Evolutionary conservation across 2,329 filamentous ascomycete genomes (phyloP), one percentile per base, ranked within the genome.

Genomic region (Colletotrichum neosansevieriae): DNA sequence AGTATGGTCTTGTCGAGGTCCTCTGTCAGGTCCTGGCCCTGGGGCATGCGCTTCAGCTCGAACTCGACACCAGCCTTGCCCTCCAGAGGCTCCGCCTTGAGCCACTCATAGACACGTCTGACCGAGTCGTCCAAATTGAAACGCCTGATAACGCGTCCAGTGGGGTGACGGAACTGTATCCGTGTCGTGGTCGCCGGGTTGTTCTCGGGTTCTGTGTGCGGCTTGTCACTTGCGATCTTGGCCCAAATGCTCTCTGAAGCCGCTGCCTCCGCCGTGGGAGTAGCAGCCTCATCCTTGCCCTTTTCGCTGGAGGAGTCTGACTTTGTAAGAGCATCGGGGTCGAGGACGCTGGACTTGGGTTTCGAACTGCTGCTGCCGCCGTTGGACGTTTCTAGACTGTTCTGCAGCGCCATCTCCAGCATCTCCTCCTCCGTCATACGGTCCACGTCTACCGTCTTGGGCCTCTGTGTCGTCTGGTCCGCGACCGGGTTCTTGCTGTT

Each of bases 371-470:
- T 79, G 47, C 69, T 71, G 40, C 73, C 73, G 45, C 72, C 72
- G 15, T 72, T 73, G 24, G 73, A 76, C 2, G 85, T 87, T 13
- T 89, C 90, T 51, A 98, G 82, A 76, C 94, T 98, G 81, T 97
- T 96, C 77, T 94, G 90, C 76, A 99, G 79, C 0, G 96, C 96
- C 87, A 98, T 90, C 79, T 98, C 92, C 73, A 99, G 83, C 94
- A 97, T 97, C 81, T 99, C 94, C 57, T 98, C 94, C 77, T 99
- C 96, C 0, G 94, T 97, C 91, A 99, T 95, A 44, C 92, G 89
- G 67, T 92, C 92, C 2, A 98, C 88, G 72, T 95, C 93, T 62
- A 92, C 85, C 58, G 88, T 85, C 76, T 91, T 91, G 51, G 88
- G 84, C 63, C 86, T 86, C 75, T 94, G 92, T 3, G 90, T 85